A percentile compares a stretch with the other conserved stretches of the same genome.
Conservation (phyloP, 163 green algal species). For the Chloroidium sp. region DNA sequence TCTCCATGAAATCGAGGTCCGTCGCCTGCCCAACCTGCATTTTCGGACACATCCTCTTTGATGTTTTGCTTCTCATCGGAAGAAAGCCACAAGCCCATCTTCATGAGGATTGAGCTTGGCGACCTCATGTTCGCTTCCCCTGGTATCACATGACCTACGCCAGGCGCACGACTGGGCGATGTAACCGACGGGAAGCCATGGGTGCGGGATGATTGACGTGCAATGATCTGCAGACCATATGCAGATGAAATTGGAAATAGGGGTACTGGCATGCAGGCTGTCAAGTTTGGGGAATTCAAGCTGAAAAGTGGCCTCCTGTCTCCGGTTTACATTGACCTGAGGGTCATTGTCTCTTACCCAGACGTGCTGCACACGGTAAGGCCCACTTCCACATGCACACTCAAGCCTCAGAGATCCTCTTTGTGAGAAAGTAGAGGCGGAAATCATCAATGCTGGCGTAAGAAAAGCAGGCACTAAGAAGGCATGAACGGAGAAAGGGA, state of each 20-base stretch:
- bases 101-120: too few species aligned
- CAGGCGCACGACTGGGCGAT: not conserved
- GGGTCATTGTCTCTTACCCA: conserved; percentile 97
- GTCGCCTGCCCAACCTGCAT: not conserved
- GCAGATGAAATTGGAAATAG: too few species aligned
- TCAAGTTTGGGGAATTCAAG: conserved; percentile 99
- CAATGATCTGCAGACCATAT: not conserved
- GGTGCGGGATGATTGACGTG: not conserved
- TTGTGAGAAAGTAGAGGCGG: too few species aligned
- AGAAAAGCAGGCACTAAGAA: too few species aligned
- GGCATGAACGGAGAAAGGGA: too few species aligned
- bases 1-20: conserved; percentile 85
- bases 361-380: conserved; percentile 80
- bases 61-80: too few species aligned
- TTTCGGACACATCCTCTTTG: not conserved
- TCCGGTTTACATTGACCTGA: conserved; percentile 97
- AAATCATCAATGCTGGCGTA: too few species aligned
- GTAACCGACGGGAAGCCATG: not conserved
- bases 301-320: conserved; percentile 95
- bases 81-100: too few species aligned
- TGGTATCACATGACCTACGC: not conserved
- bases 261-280: conserved; percentile 47
- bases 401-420: too few species aligned
- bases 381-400: not conserved
- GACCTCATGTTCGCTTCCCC: too few species aligned